These are phyloP conservation scores for Candida parachauliodes DNA, from an alignment of 805 yeast genomes.

Conservation along the genomic window DNA sequence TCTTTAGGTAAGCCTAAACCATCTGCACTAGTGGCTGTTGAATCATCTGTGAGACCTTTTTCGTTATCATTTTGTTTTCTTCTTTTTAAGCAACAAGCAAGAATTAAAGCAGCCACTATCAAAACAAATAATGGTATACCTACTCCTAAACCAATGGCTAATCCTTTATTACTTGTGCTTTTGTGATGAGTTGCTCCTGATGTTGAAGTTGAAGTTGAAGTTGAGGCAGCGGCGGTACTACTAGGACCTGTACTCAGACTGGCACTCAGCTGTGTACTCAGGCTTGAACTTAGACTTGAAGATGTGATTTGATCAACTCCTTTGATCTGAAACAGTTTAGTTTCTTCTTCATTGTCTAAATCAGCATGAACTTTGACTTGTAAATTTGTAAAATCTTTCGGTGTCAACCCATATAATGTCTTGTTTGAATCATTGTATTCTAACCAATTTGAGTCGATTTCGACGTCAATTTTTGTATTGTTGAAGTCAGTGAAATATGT, in stretches of 20 bases:
- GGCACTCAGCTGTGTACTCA: slow-evolving; percentile 19
- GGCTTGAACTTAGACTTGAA: slow-evolving; percentile 19
- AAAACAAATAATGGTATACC: slow-evolving; percentile 64
- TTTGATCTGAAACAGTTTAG: slow-evolving; percentile 45
- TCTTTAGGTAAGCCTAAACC: slow-evolving; percentile 5
- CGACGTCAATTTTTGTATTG: slow-evolving; percentile 44
- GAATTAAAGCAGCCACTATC: slow-evolving; percentile 44
- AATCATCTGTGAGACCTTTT: slow-evolving; percentile 21
- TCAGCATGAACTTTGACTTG: slow-evolving; percentile 27
- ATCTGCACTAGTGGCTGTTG: slow-evolving; percentile 12
- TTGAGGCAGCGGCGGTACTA: slow-evolving; percentile 25
- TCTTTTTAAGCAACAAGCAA: slow-evolving; percentile 51
- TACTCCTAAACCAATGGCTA: slow-evolving; percentile 92
- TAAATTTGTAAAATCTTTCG: slow-evolving; percentile 22
- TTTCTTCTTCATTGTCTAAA: slow-evolving; percentile 25
- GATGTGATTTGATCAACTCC: slow-evolving; percentile 40
- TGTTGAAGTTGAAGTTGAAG: slow-evolving; percentile 19
- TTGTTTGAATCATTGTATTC: slow-evolving; percentile 53
- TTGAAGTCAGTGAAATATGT: slow-evolving; percentile 55
- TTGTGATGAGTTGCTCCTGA: slow-evolving; percentile 6
- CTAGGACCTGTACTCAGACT: slow-evolving; percentile 23
- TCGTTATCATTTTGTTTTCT: slow-evolving; percentile 19
- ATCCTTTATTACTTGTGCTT: slow-evolving; percentile 40
- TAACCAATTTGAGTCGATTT: slow-evolving; percentile 54
- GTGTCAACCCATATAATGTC: slow-evolving; percentile 69